Percentiles rank a stretch among this genome's conserved stretches.
These are phyloP conservation scores for Dinochytrium kinnereticum DNA, from an alignment of 371 early-diverging fungal genomes.

Conservation along the genomic window DNA sequence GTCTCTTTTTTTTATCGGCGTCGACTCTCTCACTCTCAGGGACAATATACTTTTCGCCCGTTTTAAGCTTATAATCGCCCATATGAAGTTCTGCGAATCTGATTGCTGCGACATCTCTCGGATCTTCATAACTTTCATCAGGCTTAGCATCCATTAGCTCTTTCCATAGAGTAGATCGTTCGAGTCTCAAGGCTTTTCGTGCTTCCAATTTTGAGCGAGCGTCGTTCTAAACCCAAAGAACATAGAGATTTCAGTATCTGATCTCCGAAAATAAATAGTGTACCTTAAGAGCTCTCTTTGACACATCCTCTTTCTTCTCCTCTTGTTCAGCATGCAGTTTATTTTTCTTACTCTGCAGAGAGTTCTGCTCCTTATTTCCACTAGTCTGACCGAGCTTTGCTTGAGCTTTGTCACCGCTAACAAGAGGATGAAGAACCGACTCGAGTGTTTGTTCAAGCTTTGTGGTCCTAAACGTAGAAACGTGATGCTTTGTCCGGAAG, in stretches of 20 bases:
- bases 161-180: conserved; percentile 53
- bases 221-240: too few species aligned
- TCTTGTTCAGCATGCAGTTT: conserved; percentile 15
- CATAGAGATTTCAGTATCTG: too few species aligned
- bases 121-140: conserved; percentile 60
- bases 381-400: neutral
- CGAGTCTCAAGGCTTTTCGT: conserved; percentile 55
- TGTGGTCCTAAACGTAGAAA: conserved; percentile 54
- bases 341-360: neutral
- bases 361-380: neutral
- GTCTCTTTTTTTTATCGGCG: conserved; percentile 61
- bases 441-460: conserved; percentile 44
- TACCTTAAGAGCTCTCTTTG: neutral
- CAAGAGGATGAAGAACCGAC: conserved; percentile 27
- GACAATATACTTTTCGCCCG: conserved; percentile 61
- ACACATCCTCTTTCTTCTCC: neutral
- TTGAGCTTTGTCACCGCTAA: conserved; percentile 13
- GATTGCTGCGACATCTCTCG: conserved; percentile 59
- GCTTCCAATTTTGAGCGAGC: conserved; percentile 55
- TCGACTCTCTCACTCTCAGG: conserved; percentile 63
- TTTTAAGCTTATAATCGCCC: conserved; percentile 67
- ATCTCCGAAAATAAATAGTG: too few species aligned
- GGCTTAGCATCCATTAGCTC: conserved; percentile 59
- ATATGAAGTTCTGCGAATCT: conserved; percentile 57
- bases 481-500: conserved; percentile 38